A percentile compares a stretch with the other conserved stretches of the same genome.
Evolutionary conservation across 495 filamentous ascomycete species (phyloP).

Genomic region (Amphirosellinia nigrospora): DNA sequence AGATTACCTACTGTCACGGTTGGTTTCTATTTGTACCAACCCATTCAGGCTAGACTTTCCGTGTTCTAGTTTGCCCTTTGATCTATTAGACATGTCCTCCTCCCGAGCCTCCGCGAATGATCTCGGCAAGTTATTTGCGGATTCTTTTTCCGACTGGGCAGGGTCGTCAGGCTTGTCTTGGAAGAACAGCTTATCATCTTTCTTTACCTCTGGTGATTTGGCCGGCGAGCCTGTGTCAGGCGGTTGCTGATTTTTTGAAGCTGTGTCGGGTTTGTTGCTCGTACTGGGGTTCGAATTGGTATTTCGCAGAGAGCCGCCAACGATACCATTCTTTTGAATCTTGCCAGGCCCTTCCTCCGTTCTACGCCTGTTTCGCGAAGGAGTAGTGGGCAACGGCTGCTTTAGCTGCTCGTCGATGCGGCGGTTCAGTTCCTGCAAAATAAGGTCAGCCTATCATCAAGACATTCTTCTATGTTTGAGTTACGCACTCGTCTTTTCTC

Average conservation of each 20-base stretch:
- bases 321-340: background rate
- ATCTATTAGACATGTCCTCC: slow-evolving; percentile 22
- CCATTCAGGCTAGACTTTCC: background rate
- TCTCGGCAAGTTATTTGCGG: background rate
- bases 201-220: slow-evolving; percentile 13
- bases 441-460: slow-evolving; percentile 14
- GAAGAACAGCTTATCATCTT: slow-evolving; percentile 24
- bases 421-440: slow-evolving; percentile 42
- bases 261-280: background rate
- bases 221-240: slow-evolving; percentile 1
- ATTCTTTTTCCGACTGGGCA: slow-evolving; percentile 2
- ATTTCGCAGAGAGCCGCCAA: background rate
- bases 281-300: background rate
- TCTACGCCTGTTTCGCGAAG: slow-evolving; percentile 18
- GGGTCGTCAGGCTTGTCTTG: background rate
- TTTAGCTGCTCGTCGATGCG: slow-evolving; percentile 45
- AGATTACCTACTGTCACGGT: slow-evolving; percentile 12
- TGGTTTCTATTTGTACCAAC: background rate
- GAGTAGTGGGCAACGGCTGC: slow-evolving; percentile 29
- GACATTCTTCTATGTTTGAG: background rate
- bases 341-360: background rate
- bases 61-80: slow-evolving; percentile 18
- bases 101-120: slow-evolving; percentile 9
- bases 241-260: background rate
- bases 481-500: slow-evolving; percentile 40